Conservation (phyloP, 768 basidiomycete genomes). For the Termitomyces sp. region DNA sequence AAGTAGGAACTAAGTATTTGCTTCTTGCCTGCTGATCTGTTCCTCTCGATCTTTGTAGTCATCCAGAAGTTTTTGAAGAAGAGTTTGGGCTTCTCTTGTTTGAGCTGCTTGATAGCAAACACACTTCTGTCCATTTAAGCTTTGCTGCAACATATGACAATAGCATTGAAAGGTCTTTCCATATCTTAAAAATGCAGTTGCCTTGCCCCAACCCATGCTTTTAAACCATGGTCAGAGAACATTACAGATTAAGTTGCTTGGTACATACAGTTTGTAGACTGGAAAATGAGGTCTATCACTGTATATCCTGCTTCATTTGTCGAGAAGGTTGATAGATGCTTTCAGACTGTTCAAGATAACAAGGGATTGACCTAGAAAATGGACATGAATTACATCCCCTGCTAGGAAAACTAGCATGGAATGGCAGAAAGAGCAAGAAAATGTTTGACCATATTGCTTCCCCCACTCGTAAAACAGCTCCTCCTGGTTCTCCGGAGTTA, state of each 20-base stretch:
- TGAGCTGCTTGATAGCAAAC: constrained; percentile 20
- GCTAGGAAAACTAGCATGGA: background rate
- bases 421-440: background rate
- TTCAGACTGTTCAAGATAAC: constrained; percentile 14
- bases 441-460: constrained; percentile 10
- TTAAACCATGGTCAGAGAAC: background rate
- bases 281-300: constrained; percentile 15
- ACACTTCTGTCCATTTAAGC: constrained; percentile 14
- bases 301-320: constrained; percentile 12
- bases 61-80: constrained; percentile 25
- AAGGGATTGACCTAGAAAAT: constrained; percentile 6
- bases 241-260: background rate
- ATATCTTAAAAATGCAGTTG: constrained; percentile 12
- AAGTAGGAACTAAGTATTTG: background rate
- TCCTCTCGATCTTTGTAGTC: constrained; percentile 19
- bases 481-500: constrained; percentile 8
- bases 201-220: constrained; percentile 14
- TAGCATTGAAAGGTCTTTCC: constrained; percentile 15
- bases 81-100: constrained; percentile 22
- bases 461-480: constrained; percentile 12
- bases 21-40: constrained; percentile 26
- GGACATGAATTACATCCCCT: constrained; percentile 15
- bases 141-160: constrained; percentile 14
- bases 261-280: constrained; percentile 16
- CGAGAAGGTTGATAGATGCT: constrained; percentile 13